Conservation (phyloP, 2,329 filamentous ascomycete species). For the Gremmenia infestans region DNA sequence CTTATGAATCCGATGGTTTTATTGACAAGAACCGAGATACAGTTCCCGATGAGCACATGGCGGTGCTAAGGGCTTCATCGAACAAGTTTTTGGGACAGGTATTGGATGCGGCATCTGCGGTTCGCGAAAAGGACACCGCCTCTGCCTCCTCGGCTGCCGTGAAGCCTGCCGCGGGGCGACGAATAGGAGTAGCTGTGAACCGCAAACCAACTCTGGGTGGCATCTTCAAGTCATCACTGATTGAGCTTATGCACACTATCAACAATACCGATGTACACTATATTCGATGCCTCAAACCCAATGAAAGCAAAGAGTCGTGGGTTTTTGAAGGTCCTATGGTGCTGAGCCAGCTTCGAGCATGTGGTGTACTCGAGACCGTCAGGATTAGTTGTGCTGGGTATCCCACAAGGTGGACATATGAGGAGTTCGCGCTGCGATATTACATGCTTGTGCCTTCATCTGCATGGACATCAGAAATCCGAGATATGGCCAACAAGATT, state of each 20-base stretch:
- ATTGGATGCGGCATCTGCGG: conserved; percentile 75
- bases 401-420: conserved; percentile 96
- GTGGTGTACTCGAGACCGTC: conserved; percentile 97
- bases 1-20: conserved; percentile 97
- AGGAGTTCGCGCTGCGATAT: conserved; percentile 95
- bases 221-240: conserved; percentile 97
- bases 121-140: conserved; percentile 82
- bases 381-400: conserved; percentile 97
- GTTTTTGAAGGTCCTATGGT: conserved; percentile 99
- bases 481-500: conserved; percentile 90
- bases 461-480: conserved; percentile 90
- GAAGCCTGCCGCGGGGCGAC: conserved; percentile 73
- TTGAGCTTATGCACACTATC: conserved; percentile 97
- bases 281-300: conserved; percentile 98
- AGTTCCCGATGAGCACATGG: conserved; percentile 96
- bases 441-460: conserved; percentile 94
- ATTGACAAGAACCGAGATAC: conserved; percentile 99
- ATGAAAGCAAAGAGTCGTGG: conserved; percentile 94
- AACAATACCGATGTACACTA: conserved; percentile 98
- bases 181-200: conserved; percentile 87
- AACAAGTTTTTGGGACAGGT: conserved; percentile 84
- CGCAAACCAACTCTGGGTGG: conserved; percentile 95
- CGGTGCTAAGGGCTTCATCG: conserved; percentile 76
- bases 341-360: conserved; percentile 90
- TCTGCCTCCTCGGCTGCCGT: conserved; percentile 64